Base-by-base conservation (phyloP, 352 stramenopile genomes). In the Ochromonadaceae sp. region DNA sequence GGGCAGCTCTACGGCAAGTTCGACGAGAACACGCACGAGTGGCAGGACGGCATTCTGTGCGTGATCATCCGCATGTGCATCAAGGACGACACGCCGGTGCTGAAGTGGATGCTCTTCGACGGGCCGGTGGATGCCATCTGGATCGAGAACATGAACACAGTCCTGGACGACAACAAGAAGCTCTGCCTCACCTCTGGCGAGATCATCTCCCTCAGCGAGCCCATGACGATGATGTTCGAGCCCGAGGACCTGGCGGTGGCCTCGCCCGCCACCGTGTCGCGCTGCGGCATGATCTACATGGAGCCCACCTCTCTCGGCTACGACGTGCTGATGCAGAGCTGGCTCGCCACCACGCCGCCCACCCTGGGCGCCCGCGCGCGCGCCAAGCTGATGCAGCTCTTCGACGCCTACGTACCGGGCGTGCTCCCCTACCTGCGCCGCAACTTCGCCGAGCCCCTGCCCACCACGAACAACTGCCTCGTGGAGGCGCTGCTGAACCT, bases 71-170 rank as follows among this genome's bases (percentile, higher is more conserved):
- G 88, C 39, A 76, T 84, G 67, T 88, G 83, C 26, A 82, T 84
- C 26, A 90, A 83, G n/a, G 79, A 91, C 44, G 81, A 82, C 15
- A 88, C 77, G 15, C 58, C 79, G 0, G 83, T 90, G 67, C 78
- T 86, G 22, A 93, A 96, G 73, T 96, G 88, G 88, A 79, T 96
- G 14, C 82, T 96, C 31, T 96, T 96, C 46, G 88, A 96, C 52
- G 88, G 88, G 0, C 88, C 88, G 1, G 89, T 96, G 0, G 88
- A 96, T 65, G 86, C 88, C 4, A 90, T 96, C 52, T 96, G 88
- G 88, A 96, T 96, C 71, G 88, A 96, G 72, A 96, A 95, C 72
- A 96, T 96, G 88, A 96, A 96, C 67, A 96, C 88, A 0, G 88
- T 95, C 12, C 47, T 75, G 20, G 70, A 75, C 31, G 70, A 75